Evolutionary conservation across 2,329 filamentous ascomycete species (phyloP).

Genomic region (Lachnellula suecica): DNA sequence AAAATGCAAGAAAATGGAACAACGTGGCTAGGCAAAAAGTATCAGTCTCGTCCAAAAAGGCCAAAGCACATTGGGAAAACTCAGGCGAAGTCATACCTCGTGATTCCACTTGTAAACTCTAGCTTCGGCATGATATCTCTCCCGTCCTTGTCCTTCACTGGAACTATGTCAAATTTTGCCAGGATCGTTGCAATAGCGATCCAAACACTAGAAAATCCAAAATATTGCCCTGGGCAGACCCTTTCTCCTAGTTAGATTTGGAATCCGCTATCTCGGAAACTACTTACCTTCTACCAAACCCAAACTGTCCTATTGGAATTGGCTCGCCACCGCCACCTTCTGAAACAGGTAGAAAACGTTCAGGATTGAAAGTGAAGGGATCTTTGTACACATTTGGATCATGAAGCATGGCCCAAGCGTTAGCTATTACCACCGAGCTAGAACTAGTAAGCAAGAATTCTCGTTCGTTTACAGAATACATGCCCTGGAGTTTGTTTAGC

Average conservation of each 20-base stretch:
- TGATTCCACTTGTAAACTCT: slow-evolving; percentile 20
- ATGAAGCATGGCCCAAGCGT: slow-evolving; percentile 36
- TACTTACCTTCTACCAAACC: slow-evolving; percentile 45
- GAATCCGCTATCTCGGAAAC: not conserved
- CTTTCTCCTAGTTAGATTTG: slow-evolving; percentile 14
- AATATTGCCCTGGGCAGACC: slow-evolving; percentile 46
- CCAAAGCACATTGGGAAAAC: not conserved
- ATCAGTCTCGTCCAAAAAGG: not conserved
- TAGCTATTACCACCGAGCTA: slow-evolving; percentile 42
- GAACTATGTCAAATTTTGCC: slow-evolving; percentile 36
- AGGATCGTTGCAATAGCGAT: slow-evolving; percentile 40
- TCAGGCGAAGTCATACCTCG: slow-evolving; percentile 16
- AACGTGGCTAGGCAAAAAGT: not conserved
- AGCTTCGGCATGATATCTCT: slow-evolving; percentile 32
- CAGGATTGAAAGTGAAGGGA: slow-evolving; percentile 43
- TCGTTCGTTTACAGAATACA: slow-evolving; percentile 47
- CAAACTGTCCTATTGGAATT: slow-evolving; percentile 47
- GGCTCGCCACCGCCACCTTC: slow-evolving; percentile 43
- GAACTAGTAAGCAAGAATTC: slow-evolving; percentile 39
- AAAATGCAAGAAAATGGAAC: not conserved
- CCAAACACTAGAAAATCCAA: slow-evolving; percentile 46
- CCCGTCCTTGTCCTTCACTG: slow-evolving; percentile 35
- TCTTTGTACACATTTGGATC: slow-evolving; percentile 39
- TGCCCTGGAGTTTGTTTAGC: slow-evolving; percentile 30
- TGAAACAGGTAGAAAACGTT: slow-evolving; percentile 41